Base-by-base conservation (phyloP, 108 stramenopile species). In the Cyclotella cryptica region DNA sequence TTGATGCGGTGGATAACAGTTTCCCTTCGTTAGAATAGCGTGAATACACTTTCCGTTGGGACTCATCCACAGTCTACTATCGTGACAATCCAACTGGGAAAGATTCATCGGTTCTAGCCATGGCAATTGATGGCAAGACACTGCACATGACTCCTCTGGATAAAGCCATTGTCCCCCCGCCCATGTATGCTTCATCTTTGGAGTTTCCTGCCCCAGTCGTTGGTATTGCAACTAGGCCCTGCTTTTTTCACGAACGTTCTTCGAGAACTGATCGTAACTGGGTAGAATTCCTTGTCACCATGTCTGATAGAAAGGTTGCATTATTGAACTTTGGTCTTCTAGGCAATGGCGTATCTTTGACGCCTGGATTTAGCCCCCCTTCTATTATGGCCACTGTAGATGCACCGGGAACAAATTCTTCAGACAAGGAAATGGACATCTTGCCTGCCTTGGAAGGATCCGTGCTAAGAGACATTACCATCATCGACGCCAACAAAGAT, bases 141-240 rank as follows among this genome's bases (percentile, higher is more conserved):
- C 28, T 96, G 28, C 88, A 94, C 63, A 58, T 90, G 22, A 96
- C 96, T 11, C 89, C 90, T 3, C 72, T 96, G 18, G 84, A 88
- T 49, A 87, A 88, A 69, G 91, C 92, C 15, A 51, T 94, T 28
- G 78, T 94, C 19, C 96, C 96, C 71, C 96, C 96, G 43, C 96
- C 96, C 14, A 94, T 96, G 95, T 91, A 72, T 80, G 83, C 78
- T n/a, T 67, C 76, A n/a, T 78, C 68, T 12, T 42, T 86, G 28
- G 69, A 53, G 51, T 68, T 96, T 74, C 85, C 82, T 39, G 67
- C 74, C 24, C 88, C 90, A n/a, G 76, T 77, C 40, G 80, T 80
- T 21, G 71, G 70, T n/a, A 81, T 84, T 51, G 63, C 84, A 14
- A 54, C 67, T 22, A 84, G 68, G 64, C 83, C 83, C 27, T 46